A percentile compares a stretch with the other conserved stretches of the same genome.
These are phyloP conservation scores for Malassezia pachydermatis DNA, from an alignment of 1,284 basidiomycete genomes.

Conservation along the genomic window DNA sequence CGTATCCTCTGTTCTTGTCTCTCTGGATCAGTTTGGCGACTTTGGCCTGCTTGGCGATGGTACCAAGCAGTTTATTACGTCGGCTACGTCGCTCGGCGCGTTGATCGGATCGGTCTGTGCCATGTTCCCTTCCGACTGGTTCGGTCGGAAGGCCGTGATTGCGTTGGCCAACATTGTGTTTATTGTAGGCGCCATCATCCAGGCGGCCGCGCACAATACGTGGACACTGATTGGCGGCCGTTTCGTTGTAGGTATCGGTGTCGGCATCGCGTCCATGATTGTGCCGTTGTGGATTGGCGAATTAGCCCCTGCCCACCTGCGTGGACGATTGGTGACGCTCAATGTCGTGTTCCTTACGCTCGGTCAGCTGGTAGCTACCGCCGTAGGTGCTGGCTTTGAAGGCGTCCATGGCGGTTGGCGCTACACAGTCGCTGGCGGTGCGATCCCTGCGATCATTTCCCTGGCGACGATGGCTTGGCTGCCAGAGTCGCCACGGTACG, in stretches of 20 bases:
- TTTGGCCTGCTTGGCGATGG: constrained; percentile 12
- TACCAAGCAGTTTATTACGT: constrained; percentile 17
- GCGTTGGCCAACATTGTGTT: constrained; percentile 21
- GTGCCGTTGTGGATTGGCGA: constrained; percentile 50
- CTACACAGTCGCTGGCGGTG: constrained; percentile 48
- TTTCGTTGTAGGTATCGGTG: constrained; percentile 49
- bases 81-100: constrained; percentile 19
- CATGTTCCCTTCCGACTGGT: constrained; percentile 15
- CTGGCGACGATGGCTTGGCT: constrained; percentile 35
- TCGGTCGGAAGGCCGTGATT: constrained; percentile 21
- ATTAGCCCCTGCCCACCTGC: constrained; percentile 47
- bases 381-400: constrained; percentile 29
- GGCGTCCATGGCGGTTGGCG: constrained; percentile 43
- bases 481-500: constrained; percentile 48
- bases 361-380: constrained; percentile 48
- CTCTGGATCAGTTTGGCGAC: constrained; percentile 10
- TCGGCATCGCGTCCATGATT: constrained; percentile 45
- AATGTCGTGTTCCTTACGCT: constrained; percentile 48
- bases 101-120: constrained; percentile 17
- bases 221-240: constrained; percentile 48
- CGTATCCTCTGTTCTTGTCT: constrained; percentile 19
- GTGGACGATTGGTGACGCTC: constrained; percentile 49
- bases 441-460: constrained; percentile 42
- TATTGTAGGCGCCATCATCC: constrained; percentile 46
- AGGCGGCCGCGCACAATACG: constrained; percentile 44